Evolutionary conservation across 495 filamentous ascomycete genomes (phyloP).

Genomic region (Copromyces sp.): DNA sequence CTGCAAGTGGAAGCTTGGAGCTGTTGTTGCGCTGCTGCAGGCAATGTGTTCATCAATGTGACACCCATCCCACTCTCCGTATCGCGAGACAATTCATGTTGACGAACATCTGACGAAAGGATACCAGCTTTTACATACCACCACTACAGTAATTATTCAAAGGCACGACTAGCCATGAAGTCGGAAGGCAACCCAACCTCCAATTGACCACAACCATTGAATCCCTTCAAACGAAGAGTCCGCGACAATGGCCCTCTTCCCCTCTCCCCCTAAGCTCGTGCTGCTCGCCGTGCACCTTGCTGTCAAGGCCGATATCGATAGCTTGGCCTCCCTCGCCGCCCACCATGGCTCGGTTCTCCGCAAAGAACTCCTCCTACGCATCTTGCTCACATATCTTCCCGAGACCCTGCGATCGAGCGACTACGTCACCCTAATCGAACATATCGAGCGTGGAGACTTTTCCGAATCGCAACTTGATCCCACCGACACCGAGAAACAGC

Average conservation of each 20-base stretch:
- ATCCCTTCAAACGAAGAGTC: background rate
- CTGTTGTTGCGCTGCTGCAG: background rate
- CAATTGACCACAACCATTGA: background rate
- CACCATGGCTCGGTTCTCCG: constrained; percentile 47
- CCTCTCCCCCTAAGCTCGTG: constrained; percentile 50
- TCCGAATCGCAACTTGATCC: constrained; percentile 8
- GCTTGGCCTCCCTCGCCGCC: constrained; percentile 51
- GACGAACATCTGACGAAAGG: background rate
- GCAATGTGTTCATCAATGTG: background rate
- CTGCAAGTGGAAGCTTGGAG: background rate
- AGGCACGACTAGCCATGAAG: background rate
- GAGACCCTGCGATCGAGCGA: constrained; percentile 56
- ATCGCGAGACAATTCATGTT: background rate
- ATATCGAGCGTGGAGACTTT: constrained; percentile 38
- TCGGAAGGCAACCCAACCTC: background rate
- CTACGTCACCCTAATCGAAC: constrained; percentile 52
- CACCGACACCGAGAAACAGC: constrained; percentile 2
- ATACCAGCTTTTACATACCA: background rate
- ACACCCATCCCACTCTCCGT: background rate
- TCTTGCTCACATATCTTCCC: constrained; percentile 77
- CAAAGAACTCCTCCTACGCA: constrained; percentile 60
- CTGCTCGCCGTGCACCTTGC: constrained; percentile 55
- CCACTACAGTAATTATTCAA: background rate
- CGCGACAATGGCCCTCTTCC: constrained; percentile 29
- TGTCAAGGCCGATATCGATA: constrained; percentile 45